Evolutionary conservation across 2,329 filamentous ascomycete species (phyloP).

Genomic region (Penicillium psychrosexuale): DNA sequence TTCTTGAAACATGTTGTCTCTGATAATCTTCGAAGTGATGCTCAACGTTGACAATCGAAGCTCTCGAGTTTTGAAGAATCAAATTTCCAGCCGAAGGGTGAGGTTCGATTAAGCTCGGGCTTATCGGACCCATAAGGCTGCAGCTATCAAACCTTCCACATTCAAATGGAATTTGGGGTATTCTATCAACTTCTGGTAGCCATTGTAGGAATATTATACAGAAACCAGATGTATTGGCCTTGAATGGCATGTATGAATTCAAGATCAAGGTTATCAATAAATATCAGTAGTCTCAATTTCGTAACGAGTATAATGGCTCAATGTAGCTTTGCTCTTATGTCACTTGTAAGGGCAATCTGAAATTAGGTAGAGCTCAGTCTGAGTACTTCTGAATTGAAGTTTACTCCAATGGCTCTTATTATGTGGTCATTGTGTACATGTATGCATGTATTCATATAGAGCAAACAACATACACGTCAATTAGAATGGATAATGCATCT

Average conservation of each 20-base stretch:
- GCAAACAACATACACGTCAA: background rate
- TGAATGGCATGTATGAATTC: background rate
- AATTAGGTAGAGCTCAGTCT: background rate
- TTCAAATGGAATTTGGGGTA: background rate
- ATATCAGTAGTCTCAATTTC: background rate
- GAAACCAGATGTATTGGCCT: background rate
- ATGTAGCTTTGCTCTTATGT: background rate
- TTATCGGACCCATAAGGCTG: conserved; percentile 13
- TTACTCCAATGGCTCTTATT: background rate
- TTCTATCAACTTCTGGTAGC: background rate
- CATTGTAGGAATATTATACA: background rate
- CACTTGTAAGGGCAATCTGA: background rate
- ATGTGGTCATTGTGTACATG: background rate
- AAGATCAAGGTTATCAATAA: background rate
- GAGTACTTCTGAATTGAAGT: background rate
- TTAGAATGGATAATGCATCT: background rate
- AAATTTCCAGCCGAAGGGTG: conserved; percentile 8
- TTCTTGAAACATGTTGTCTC: conserved; percentile 44
- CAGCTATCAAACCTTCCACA: conserved; percentile 1
- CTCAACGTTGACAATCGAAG: background rate
- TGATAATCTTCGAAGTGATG: background rate
- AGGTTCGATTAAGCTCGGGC: conserved; percentile 12
- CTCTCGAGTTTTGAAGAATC: background rate
- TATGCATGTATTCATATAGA: background rate
- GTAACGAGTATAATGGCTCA: background rate